phyloP scores from a whole-genome alignment of 495 filamentous ascomycete species.

The Sabuloglossum arenarium region DNA sequence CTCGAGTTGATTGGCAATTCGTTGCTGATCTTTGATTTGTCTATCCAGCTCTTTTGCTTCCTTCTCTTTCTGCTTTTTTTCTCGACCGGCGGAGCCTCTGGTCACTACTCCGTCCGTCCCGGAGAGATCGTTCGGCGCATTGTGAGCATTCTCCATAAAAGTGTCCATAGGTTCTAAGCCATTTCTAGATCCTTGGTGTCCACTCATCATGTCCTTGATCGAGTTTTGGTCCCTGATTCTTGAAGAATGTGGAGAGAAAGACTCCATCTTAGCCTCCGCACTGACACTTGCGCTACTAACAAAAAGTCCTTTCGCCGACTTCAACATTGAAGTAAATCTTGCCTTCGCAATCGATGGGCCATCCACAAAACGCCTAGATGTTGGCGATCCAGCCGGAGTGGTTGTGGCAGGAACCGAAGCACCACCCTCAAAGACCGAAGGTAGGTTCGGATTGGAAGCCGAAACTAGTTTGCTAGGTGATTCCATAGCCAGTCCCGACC shows the following conservation, averaged over 20 bases:
- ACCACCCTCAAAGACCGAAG: not conserved
- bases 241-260: conserved; percentile 18
- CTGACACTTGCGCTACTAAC: conserved; percentile 60
- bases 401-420: not conserved
- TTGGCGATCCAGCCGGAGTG: conserved; percentile 46
- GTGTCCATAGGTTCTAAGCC: not conserved
- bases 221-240: not conserved
- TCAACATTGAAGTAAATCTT: conserved; percentile 69
- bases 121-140: conserved; percentile 3
- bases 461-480: conserved; percentile 30
- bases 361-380: conserved; percentile 38
- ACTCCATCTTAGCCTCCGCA: conserved; percentile 50
- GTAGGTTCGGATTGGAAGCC: not conserved
- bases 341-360: conserved; percentile 74
- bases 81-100: conserved; percentile 37
- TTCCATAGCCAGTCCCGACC: conserved; percentile 17
- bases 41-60: conserved; percentile 40
- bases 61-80: conserved; percentile 49
- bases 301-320: conserved; percentile 64
- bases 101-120: conserved; percentile 14
- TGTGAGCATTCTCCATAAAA: conserved; percentile 4
- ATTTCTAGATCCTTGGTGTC: not conserved
- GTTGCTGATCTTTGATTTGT: conserved; percentile 35
- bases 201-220: not conserved
- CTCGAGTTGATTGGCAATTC: conserved; percentile 34